These are phyloP conservation scores for Cyberlindnera meyerae DNA, from an alignment of 805 yeast genomes.

Conservation along the genomic window DNA sequence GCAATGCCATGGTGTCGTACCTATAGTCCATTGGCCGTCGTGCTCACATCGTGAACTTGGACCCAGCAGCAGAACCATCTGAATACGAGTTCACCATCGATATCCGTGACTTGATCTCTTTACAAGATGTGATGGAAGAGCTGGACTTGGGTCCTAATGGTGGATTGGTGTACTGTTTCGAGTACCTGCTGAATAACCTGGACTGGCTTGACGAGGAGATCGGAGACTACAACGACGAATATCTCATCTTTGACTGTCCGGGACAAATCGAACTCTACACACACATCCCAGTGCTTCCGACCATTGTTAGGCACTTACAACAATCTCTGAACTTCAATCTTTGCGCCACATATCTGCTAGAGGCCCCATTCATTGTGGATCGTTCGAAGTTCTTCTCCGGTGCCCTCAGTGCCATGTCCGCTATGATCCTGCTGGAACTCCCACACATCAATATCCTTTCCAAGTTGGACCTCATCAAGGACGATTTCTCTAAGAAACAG, in stretches of 20 bases:
- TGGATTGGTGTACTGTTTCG: slow-evolving; percentile 88
- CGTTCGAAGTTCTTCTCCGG: slow-evolving; percentile 92
- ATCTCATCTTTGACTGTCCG: slow-evolving; percentile 91
- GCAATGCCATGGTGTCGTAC: slow-evolving; percentile 79
- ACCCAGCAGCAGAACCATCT: slow-evolving; percentile 94
- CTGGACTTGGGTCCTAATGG: slow-evolving; percentile 93
- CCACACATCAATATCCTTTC: slow-evolving; percentile 92
- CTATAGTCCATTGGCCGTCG: slow-evolving; percentile 88
- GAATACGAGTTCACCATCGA: slow-evolving; percentile 91
- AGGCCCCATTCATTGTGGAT: slow-evolving; percentile 92
- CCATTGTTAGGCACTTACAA: slow-evolving; percentile 79
- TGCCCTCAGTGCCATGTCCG: slow-evolving; percentile 94
- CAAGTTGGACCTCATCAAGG: slow-evolving; percentile 80
- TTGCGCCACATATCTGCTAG: slow-evolving; percentile 89
- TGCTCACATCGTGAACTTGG: slow-evolving; percentile 91
- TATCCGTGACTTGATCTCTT: slow-evolving; percentile 81
- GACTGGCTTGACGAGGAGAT: slow-evolving; percentile 98
- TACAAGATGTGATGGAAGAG: slow-evolving; percentile 95
- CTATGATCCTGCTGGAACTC: slow-evolving; percentile 90
- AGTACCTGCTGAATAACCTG: slow-evolving; percentile 77
- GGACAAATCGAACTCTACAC: slow-evolving; percentile 95
- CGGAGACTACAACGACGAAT: slow-evolving; percentile 94
- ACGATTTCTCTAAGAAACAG: slow-evolving; percentile 68
- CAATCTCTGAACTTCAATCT: slow-evolving; percentile 75
- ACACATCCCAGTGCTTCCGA: slow-evolving; percentile 90